These are phyloP conservation scores for Phytophthora sp. DNA, from an alignment of 352 stramenopile species.

Conservation along the genomic window DNA sequence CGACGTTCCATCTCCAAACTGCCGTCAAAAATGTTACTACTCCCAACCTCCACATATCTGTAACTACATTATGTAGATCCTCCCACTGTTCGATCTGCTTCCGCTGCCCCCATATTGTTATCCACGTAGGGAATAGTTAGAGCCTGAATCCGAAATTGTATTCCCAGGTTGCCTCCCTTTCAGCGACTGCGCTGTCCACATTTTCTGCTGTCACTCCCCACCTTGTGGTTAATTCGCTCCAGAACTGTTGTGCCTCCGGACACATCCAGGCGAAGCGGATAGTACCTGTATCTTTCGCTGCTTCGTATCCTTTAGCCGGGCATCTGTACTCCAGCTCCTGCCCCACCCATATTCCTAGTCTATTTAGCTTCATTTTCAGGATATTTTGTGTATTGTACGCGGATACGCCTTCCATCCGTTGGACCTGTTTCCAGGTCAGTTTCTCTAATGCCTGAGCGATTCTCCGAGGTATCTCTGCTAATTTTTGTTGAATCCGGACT, in stretches of 20 bases:
- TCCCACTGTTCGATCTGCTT: background rate
- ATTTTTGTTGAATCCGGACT: no score
- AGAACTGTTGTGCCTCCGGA: background rate
- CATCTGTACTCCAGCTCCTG: background rate
- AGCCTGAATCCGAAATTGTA: no score
- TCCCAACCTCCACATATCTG: background rate
- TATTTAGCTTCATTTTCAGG: background rate
- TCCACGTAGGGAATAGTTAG: no score
- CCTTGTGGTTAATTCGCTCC: background rate
- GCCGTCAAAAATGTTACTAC: background rate
- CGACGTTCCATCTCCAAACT: background rate
- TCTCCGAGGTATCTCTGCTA: no score
- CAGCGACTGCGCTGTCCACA: no score
- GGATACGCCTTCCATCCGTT: background rate
- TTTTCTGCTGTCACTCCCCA: background rate
- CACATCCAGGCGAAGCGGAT: background rate
- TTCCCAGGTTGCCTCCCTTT: background rate
- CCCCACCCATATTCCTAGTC: conserved; percentile 1
- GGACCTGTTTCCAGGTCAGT: background rate
- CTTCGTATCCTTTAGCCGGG: background rate
- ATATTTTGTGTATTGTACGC: conserved; percentile 15
- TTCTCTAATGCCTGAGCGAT: no score
- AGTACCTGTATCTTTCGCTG: background rate
- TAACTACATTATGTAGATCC: background rate
- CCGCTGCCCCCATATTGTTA: no score